These are phyloP conservation scores for Stipa capillata DNA, from an alignment of 176 grass and related monocot species.

Conservation along the genomic window DNA sequence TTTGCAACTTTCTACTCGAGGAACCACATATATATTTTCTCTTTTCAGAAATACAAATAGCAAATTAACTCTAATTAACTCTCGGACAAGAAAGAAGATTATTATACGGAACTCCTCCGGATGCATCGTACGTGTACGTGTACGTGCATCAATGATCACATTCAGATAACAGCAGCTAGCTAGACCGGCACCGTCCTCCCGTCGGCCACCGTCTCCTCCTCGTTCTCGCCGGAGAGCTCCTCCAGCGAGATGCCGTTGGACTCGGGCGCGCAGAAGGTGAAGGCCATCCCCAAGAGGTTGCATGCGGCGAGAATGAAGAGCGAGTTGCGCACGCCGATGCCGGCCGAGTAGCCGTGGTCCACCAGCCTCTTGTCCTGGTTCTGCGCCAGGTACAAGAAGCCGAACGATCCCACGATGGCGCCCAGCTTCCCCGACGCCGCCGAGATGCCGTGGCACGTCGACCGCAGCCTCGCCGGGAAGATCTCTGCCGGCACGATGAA, in stretches of 20 bases:
- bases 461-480: slow-evolving; percentile 52
- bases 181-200: slow-evolving; percentile 12
- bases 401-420: slow-evolving; percentile 58
- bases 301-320: slow-evolving; percentile 38
- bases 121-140: too few species aligned
- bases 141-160: too few species aligned
- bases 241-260: slow-evolving; percentile 47
- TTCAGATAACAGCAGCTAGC: too few species aligned
- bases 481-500: slow-evolving; percentile 73
- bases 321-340: slow-evolving; percentile 54
- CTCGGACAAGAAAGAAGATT: too few species aligned
- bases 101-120: too few species aligned
- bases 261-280: slow-evolving; percentile 42
- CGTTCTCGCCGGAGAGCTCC: slow-evolving; percentile 41
- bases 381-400: slow-evolving; percentile 64
- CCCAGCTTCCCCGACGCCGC: slow-evolving; percentile 52
- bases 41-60: too few species aligned
- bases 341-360: slow-evolving; percentile 45
- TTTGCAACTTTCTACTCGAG: too few species aligned
- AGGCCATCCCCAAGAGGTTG: slow-evolving; percentile 20
- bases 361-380: slow-evolving; percentile 28
- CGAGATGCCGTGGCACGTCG: slow-evolving; percentile 62
- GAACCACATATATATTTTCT: too few species aligned
- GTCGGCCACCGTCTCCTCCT: slow-evolving; percentile 1
- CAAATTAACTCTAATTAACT: too few species aligned